phyloP scores from a whole-genome alignment of 1,284 basidiomycete species.

The Wolfiporia cocos region DNA sequence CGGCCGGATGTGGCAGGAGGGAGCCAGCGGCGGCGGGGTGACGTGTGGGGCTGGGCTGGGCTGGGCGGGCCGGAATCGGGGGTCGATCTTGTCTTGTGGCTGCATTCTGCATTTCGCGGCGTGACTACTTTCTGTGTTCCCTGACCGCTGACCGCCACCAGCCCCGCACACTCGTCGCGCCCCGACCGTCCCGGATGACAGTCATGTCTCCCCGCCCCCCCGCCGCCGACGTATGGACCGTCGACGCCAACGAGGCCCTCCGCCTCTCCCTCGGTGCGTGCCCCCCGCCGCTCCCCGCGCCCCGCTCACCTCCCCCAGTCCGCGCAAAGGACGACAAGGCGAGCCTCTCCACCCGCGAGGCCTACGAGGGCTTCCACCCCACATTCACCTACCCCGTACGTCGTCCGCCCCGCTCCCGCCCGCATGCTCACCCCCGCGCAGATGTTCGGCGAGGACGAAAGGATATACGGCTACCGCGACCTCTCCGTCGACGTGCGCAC shows the following conservation, averaged over 20 bases:
- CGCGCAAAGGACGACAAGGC: constrained; percentile 60
- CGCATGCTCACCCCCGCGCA: constrained; percentile 20
- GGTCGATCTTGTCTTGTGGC: not conserved
- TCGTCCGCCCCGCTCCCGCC: constrained; percentile 8
- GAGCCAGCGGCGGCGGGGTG: not conserved
- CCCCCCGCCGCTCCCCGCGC: constrained; percentile 60
- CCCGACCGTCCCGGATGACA: not conserved
- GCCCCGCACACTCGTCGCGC: not conserved
- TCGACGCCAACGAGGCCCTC: constrained; percentile 77
- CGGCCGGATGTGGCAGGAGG: not conserved
- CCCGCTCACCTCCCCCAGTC: constrained; percentile 32
- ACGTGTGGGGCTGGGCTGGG: constrained; percentile 1
- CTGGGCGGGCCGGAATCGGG: not conserved
- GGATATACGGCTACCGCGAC: constrained; percentile 90
- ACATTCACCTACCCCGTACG: constrained; percentile 84
- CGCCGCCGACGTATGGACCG: constrained; percentile 42
- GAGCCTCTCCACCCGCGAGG: constrained; percentile 51
- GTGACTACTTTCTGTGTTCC: not conserved
- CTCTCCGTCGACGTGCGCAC: constrained; percentile 73
- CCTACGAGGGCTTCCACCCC: constrained; percentile 68
- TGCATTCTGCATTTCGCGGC: too few species aligned
- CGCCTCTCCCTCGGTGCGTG: constrained; percentile 53
- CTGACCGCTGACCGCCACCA: not conserved
- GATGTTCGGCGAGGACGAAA: constrained; percentile 96
- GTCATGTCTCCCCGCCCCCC: constrained; percentile 1